phyloP scores from a whole-genome alignment of 352 stramenopile genomes.

The Saprolegnia parasitica region DNA sequence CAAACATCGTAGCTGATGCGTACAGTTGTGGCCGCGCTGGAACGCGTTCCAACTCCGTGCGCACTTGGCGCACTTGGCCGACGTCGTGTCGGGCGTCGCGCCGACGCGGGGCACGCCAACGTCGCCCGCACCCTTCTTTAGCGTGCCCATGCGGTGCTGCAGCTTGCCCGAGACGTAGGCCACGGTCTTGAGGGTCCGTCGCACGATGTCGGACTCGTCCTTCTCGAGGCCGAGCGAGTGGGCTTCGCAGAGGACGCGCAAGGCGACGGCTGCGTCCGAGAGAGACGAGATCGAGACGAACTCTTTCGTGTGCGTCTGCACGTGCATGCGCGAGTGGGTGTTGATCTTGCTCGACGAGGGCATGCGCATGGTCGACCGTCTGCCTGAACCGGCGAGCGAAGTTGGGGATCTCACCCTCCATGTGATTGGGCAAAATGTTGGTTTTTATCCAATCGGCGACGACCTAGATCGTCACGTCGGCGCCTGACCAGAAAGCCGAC shows the following conservation, averaged over 20 bases:
- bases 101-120: constrained; percentile 11
- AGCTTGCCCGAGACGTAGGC: constrained; percentile 4
- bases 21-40: constrained; percentile 21
- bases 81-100: background rate
- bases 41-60: background rate
- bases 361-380: background rate
- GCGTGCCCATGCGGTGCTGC: constrained; percentile 3
- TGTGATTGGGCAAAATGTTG: background rate
- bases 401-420: too few species aligned
- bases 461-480: too few species aligned
- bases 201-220: constrained; percentile 11
- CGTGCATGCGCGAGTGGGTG: background rate
- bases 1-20: background rate
- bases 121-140: background rate
- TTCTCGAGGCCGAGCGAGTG: constrained; percentile 21
- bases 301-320: constrained; percentile 12
- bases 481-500: too few species aligned
- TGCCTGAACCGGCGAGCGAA: too few species aligned
- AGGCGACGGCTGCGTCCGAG: constrained; percentile 2
- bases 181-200: constrained; percentile 12
- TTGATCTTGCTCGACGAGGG: constrained; percentile 1
- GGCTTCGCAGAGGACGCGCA: constrained; percentile 20
- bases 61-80: constrained; percentile 11
- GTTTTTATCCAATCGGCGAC: background rate
- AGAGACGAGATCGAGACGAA: constrained; percentile 21